Evolutionary conservation across 1,284 basidiomycete genomes (phyloP), one percentile per base, ranked within the genome.

Genomic region (Wallemia ichthyophaga): DNA sequence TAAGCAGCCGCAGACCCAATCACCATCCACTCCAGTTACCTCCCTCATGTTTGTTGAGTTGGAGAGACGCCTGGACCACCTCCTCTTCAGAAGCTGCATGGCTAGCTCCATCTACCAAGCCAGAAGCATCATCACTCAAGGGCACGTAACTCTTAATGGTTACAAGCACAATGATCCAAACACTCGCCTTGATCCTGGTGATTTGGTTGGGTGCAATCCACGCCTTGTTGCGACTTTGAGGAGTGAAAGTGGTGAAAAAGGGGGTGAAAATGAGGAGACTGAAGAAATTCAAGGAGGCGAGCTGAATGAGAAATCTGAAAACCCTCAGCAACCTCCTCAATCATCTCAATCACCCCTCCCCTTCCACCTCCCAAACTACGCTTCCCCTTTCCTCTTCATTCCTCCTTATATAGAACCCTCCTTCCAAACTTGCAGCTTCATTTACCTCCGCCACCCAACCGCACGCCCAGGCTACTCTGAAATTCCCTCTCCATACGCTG

Each of bases 401-500:
- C 94, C 94, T 0, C 83, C 91, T 0, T 96, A 95, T 71, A 79
- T 96, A 60, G 88, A 96, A 66, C 79, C 83, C 1, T 86, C 81
- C 59, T 98, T 85, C 75, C 70, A 77, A 58, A 89, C 89, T 11
- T 98, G 94, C 71, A 89, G 91, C 2, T 82, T 82, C 21, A 75
- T 98, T 61, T 96, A 95, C 69, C 78, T 96, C 28, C 85, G 92
- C 56, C 88, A 96, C 68, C 94, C 94, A 1, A 95, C 89, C 0
- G 88, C 92, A 0, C 80, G 87, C 25, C 84, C 87, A 1, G 67
- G 83, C 1, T 88, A 89, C 71, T 87, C 83, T 26, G 89, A 95
- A 70, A 83, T 95, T 57, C 85, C 89, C 11, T 85, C 84, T 15
- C 89, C 91, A 1, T 95, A 83, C 70, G 84, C 88, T 64, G 88